Evolutionary conservation across 768 basidiomycete species (phyloP), one percentile per base, ranked within the genome.

Genomic region (Candolleomyces aberdarensis): DNA sequence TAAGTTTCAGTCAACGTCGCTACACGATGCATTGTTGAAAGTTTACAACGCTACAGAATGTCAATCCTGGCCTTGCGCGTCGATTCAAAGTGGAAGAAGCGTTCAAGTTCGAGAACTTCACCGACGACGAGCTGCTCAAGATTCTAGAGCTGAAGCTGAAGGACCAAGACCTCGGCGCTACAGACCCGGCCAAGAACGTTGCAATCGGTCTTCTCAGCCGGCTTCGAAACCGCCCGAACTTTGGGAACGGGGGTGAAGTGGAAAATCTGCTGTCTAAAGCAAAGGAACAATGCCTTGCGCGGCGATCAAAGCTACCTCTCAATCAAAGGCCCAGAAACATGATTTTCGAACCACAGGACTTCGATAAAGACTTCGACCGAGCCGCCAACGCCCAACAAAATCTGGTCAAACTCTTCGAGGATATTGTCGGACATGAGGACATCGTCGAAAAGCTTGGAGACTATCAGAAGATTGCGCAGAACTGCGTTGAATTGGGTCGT

Each of bases 31-130:
- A 36, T 22, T 11, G 1, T 46, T 58, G 9, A 46, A 51, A 40
- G 14, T 31, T 56, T 6, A 8, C 26, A 19, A 14, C 13, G 22
- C n/a, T 14, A 3, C 56, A 89, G 88, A 85, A 89, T 54, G 87
- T 88, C 32, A 90, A 89, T 65, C 84, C 86, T 0, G 88, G 88
- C 14, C 71, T 89, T 9, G 71, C 82, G 2, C 81, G 88, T 26
- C 85, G 88, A 0, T 90, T 90, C 67, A 80, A 80, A 11, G 85
- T 89, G 31, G 88, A 89, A 58, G 78, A 87, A 49, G 84, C 88
- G 0, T 89, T 89, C 75, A 71, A 74, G n/a, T 89, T 89, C 62
- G 82, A 86, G 32, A 85, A 90, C 68, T 90, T 86, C 66, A 79
- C 71, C 7, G 78, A 85, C 58, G 44, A 72, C 0, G 83, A 89